phyloP scores from a whole-genome alignment of 2,329 filamentous ascomycete species.

The Albifimbria verrucaria region DNA sequence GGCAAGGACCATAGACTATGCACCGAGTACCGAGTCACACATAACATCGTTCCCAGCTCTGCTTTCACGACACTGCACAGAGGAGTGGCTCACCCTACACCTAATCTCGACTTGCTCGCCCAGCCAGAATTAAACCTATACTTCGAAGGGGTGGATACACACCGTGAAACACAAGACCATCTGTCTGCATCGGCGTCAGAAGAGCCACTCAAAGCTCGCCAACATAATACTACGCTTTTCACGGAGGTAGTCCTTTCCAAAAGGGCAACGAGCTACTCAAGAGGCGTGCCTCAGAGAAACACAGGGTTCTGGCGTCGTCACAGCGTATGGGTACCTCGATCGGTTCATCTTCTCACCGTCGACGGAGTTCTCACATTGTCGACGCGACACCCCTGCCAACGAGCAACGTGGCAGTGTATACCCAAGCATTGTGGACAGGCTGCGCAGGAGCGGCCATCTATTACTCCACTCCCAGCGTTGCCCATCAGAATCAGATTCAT shows the following conservation, averaged over 20 bases:
- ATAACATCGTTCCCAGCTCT: constrained; percentile 33
- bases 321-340: constrained; percentile 20
- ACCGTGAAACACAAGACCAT: constrained; percentile 10
- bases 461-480: constrained; percentile 19
- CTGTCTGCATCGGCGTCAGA: constrained; percentile 7
- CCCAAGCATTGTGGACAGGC: constrained; percentile 22
- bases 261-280: not conserved
- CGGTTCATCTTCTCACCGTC: constrained; percentile 19
- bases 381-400: constrained; percentile 3
- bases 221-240: constrained; percentile 17
- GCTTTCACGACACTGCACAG: constrained; percentile 25
- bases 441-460: constrained; percentile 22
- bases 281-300: not conserved
- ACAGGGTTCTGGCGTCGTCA: constrained; percentile 5
- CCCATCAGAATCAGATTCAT: constrained; percentile 9
- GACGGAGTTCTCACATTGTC: constrained; percentile 19
- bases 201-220: constrained; percentile 9
- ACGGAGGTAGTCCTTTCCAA: constrained; percentile 17
- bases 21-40: constrained; percentile 16
- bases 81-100: constrained; percentile 27
- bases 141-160: constrained; percentile 28
- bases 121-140: constrained; percentile 21
- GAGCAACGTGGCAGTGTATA: constrained; percentile 12
- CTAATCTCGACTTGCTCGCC: constrained; percentile 5
- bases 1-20: constrained; percentile 11